Base-by-base conservation (phyloP, 1,284 basidiomycete species). In the Pseudozyma flocculosa region DNA sequence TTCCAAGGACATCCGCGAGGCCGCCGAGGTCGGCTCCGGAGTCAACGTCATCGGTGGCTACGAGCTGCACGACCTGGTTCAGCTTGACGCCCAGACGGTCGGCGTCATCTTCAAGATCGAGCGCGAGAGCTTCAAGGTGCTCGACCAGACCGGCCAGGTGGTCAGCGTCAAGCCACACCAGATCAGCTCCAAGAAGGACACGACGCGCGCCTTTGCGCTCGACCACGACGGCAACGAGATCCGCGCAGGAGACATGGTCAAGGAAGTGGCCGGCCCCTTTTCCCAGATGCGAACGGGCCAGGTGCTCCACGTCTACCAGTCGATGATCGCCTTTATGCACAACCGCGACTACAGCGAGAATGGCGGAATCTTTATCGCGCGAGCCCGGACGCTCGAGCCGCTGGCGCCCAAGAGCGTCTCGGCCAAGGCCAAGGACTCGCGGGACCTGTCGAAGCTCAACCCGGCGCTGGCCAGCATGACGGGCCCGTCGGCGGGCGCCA, bases 21-120 rank as follows among this genome's bases (percentile, higher is more conserved):
- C 95, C 18, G 93, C 94, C 1, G 95, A 97, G 80, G 90, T 95
- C 36, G 92, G 92, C 22, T 88, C 88, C 2, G 87, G 90, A 32
- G 88, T 89, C 14, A 93, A 92, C 71, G 84, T 88, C 38, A 87
- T 92, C 48, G 93, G 92, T 24, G 87, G 92, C 68, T 98, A 93
- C 75, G 93, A 98, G 76, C 79, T 97, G 50, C 93, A 98, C 77
- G 92, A 99, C 78, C 82, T 99, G 43, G 92, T 98, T 34, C 92
- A 95, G 82, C 84, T 99, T 21, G 94, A 97, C 79, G 84, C 87
- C 32, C 89, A 92, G 78, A 95, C 93, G 2, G 90, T 92, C 23
- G 94, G 92, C 76, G 92, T 98, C 56, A 94, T 98, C 68, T 95
- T 89, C 84, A 95, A 95, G 80, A 93, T 94, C 4, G 95, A 98